phyloP scores from a whole-genome alignment of 352 stramenopile species.

The Globisporangium polare region DNA sequence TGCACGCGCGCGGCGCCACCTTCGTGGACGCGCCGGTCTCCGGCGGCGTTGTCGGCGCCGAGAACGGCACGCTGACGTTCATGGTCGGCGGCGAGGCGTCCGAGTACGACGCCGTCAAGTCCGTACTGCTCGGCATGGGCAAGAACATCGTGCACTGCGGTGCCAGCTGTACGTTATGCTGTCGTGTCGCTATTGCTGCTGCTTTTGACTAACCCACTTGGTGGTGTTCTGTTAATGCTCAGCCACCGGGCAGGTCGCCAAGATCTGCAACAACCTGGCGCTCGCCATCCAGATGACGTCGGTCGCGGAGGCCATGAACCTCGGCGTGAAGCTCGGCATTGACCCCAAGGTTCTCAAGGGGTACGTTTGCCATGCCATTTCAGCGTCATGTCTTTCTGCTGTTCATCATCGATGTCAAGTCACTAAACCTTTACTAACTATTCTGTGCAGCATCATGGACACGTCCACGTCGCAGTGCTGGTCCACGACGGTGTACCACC shows the following conservation, averaged over 20 bases:
- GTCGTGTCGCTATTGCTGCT: constrained; percentile 1
- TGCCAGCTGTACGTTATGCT: constrained; percentile 60
- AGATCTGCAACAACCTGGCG: constrained; percentile 99
- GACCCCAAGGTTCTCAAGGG: constrained; percentile 90
- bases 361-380: constrained; percentile 23
- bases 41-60: constrained; percentile 94
- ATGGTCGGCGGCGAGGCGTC: constrained; percentile 89
- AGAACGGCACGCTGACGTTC: constrained; percentile 97
- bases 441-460: constrained; percentile 90
- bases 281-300: constrained; percentile 96
- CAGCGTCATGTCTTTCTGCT: too few relatives aligned
- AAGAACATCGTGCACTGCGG: constrained; percentile 94
- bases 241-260: constrained; percentile 86
- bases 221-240: background rate
- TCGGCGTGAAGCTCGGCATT: constrained; percentile 94
- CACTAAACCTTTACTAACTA: background rate
- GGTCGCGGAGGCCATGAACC: constrained; percentile 95
- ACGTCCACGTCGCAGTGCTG: constrained; percentile 96
- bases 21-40: constrained; percentile 97
- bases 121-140: constrained; percentile 91
- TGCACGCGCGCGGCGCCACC: constrained; percentile 45
- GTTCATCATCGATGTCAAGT: too few relatives aligned
- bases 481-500: constrained; percentile 95
- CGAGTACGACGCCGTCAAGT: constrained; percentile 72
- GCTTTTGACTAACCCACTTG: background rate